Evolutionary conservation across 108 stramenopile species (phyloP), one percentile per base, ranked within the genome.

Genomic region (Mediolabrus comicus): DNA sequence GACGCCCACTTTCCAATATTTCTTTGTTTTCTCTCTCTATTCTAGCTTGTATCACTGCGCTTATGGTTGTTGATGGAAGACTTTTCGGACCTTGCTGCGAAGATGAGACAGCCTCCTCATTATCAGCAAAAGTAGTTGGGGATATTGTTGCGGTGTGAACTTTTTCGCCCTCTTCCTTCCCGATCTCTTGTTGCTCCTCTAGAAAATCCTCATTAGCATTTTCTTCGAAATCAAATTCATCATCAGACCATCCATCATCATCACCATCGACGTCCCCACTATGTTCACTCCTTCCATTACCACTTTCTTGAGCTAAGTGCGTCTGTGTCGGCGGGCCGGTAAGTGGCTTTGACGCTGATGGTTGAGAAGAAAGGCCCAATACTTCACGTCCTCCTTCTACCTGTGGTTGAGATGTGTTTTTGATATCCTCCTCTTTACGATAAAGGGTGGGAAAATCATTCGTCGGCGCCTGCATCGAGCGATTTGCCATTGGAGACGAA

Each of bases 231-330:
- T 79, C 67, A 17, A 79, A 64, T 9, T 67, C 71, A 28, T 72
- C 78, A 43, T 79, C 78, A 12, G 71, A 72, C 78, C 78, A 79
- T 16, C 34, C 71, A 69, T 72, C 78, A n/a, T 72, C 64, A 1
- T 64, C 54, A 13, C 5, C 57, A 32, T 60, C 59, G 34, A 62
- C 62, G 2, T 16, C 8, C 24, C 32, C 8, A 14, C 32, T 34
- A 59, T 64, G 10, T 28, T 52, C 28, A 17, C 39, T 14, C 7
- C 14, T 26, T 28, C 2, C 10, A 3, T 17, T 13, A 8, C 5
- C 12, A 41, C 14, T 14, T 41, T 41, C 14, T 14, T 41, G 39
- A 14, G 4, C n/a, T n/a, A n/a, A n/a, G n/a, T n/a, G n/a, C n/a
- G n/a, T n/a, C n/a, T n/a, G n/a, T n/a, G n/a, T n/a, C n/a, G n/a